Evolutionary conservation across 2,329 filamentous ascomycete species (phyloP).

Genomic region (Clonostachys solani): DNA sequence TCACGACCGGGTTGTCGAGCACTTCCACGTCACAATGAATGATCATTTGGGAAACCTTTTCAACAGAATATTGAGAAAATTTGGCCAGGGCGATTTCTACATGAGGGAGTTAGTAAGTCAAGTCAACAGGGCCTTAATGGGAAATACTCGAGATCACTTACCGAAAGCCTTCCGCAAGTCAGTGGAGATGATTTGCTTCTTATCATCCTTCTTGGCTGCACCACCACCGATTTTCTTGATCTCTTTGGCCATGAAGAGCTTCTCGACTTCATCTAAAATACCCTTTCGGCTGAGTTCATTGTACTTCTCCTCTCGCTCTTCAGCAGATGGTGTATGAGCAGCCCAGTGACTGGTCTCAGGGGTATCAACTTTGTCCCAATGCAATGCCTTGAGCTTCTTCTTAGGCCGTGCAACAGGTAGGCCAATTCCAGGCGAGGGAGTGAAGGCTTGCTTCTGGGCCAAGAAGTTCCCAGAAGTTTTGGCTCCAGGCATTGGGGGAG

Average conservation of each 20-base stretch:
- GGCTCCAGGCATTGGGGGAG: conserved; percentile 34
- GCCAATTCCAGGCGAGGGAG: conserved; percentile 51
- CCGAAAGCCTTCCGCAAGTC: conserved; percentile 86
- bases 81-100: conserved; percentile 86
- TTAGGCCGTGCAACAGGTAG: conserved; percentile 84
- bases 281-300: conserved; percentile 89
- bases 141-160: conserved; percentile 29
- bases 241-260: conserved; percentile 95
- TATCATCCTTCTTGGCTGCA: conserved; percentile 77
- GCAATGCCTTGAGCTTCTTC: conserved; percentile 98
- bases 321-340: conserved; percentile 75
- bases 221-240: conserved; percentile 79
- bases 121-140: not conserved
- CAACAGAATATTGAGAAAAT: conserved; percentile 78
- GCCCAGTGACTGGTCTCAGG: conserved; percentile 93
- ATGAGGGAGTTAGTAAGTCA: conserved; percentile 18
- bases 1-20: conserved; percentile 83
- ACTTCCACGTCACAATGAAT: conserved; percentile 92
- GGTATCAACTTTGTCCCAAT: conserved; percentile 98
- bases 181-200: conserved; percentile 93
- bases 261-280: conserved; percentile 95
- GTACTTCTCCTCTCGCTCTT: conserved; percentile 94
- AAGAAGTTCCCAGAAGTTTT: conserved; percentile 71
- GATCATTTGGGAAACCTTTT: conserved; percentile 87
- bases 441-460: conserved; percentile 54